phyloP scores from a whole-genome alignment of 257 asterid species.

The Rhazya stricta region DNA sequence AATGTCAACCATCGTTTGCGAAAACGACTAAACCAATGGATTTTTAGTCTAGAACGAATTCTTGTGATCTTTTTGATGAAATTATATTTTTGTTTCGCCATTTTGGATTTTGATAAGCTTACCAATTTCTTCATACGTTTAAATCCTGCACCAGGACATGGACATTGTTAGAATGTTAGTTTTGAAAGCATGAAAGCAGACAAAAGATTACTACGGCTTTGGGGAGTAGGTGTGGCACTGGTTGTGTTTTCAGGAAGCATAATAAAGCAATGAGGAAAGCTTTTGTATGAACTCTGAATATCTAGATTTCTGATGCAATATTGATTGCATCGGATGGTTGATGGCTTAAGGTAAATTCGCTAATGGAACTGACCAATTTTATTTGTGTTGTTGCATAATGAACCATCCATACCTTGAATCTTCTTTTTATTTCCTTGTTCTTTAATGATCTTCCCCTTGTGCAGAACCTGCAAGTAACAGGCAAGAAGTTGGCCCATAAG shows the following conservation, averaged over 20 bases:
- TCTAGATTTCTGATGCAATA: neutral
- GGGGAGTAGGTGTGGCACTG: neutral
- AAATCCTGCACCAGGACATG: slow-evolving; percentile 43
- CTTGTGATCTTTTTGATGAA: slow-evolving; percentile 51
- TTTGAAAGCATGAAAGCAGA: neutral
- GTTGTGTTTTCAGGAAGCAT: neutral
- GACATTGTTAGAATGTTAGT: neutral
- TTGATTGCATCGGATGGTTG: neutral
- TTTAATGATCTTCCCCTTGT: slow-evolving; percentile 35
- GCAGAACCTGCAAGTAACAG: slow-evolving; percentile 46
- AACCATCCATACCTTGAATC: slow-evolving; percentile 30
- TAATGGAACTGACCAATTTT: neutral
- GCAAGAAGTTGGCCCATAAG: slow-evolving; percentile 15
- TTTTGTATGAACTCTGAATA: neutral
- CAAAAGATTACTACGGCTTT: neutral
- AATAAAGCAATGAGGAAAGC: neutral
- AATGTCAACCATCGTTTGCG: slow-evolving; percentile 48
- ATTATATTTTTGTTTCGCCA: slow-evolving; percentile 32
- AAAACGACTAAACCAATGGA: slow-evolving; percentile 51
- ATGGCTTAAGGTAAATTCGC: neutral
- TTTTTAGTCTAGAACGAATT: slow-evolving; percentile 62
- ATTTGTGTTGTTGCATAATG: neutral
- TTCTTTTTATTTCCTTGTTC: slow-evolving; percentile 34
- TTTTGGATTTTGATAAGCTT: slow-evolving; percentile 44
- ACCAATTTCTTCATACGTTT: slow-evolving; percentile 46